phyloP scores from a whole-genome alignment of 805 yeast species.

The Hanseniaspora jakobsenii region DNA sequence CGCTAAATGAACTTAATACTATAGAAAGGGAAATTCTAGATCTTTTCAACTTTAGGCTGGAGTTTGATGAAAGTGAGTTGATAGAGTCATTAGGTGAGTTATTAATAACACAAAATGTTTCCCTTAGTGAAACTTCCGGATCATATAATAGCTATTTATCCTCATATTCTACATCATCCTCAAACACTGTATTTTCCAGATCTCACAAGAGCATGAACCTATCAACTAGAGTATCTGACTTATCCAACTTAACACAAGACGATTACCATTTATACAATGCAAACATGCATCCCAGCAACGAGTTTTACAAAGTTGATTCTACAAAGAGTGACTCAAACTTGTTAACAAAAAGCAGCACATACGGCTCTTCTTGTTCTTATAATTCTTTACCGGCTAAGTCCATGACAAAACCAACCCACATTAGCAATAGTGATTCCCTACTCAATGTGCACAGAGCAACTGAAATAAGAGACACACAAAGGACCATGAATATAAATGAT shows the following conservation, averaged over 20 bases:
- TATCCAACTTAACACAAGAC: slow-evolving; percentile 1
- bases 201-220: slow-evolving; percentile 4
- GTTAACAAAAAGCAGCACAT: too few relatives aligned
- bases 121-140: slow-evolving; percentile 15
- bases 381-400: not conserved
- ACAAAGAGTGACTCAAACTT: not conserved
- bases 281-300: not conserved
- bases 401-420: not conserved
- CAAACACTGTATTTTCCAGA: slow-evolving; percentile 14
- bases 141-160: slow-evolving; percentile 17
- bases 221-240: slow-evolving; percentile 9
- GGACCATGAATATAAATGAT: not conserved
- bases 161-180: slow-evolving; percentile 11
- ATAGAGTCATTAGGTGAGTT: slow-evolving; percentile 60
- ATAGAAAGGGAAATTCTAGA: slow-evolving; percentile 80
- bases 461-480: slow-evolving; percentile 4
- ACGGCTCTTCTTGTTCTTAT: too few relatives aligned
- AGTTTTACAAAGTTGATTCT: not conserved
- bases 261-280: not conserved
- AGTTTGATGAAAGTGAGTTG: slow-evolving; percentile 59
- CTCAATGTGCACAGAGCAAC: slow-evolving; percentile 7
- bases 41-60: slow-evolving; percentile 75
- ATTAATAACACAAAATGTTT: slow-evolving; percentile 36
- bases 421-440: slow-evolving; percentile 9
- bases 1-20: slow-evolving; percentile 69